A percentile compares a stretch with the other conserved stretches of the same genome.
These are phyloP conservation scores for Paecilomyces niveus DNA, from an alignment of 2,329 filamentous ascomycete genomes.

Conservation along the genomic window DNA sequence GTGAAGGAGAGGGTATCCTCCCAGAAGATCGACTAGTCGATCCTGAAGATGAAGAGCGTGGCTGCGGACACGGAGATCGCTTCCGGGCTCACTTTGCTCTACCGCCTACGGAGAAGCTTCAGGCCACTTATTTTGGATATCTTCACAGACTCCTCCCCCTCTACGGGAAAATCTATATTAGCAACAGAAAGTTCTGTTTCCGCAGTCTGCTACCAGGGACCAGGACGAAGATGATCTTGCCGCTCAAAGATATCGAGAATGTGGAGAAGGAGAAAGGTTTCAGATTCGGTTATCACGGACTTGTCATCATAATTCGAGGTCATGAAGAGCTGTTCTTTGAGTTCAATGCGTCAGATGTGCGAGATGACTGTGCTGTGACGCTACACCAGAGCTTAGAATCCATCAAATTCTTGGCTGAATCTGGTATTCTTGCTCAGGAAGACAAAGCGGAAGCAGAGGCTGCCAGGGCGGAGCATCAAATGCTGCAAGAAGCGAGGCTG, in stretches of 20 bases:
- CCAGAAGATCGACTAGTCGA: conserved; percentile 58
- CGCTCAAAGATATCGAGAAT: conserved; percentile 85
- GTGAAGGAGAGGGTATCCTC: conserved; percentile 59
- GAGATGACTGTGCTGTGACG: conserved; percentile 84
- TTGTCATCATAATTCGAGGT: conserved; percentile 87
- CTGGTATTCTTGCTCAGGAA: conserved; percentile 58
- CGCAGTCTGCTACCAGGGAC: conserved; percentile 84
- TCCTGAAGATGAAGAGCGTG: conserved; percentile 49
- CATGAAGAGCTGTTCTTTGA: conserved; percentile 97
- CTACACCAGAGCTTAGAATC: conserved; percentile 70
- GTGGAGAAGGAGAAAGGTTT: conserved; percentile 94
- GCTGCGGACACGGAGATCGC: conserved; percentile 52
- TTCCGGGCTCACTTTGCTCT: conserved; percentile 88
- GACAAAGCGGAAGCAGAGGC: conserved; percentile 64
- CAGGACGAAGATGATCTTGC: conserved; percentile 84
- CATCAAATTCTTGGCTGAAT: conserved; percentile 62
- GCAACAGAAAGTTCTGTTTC: conserved; percentile 82
- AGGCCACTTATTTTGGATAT: conserved; percentile 87
- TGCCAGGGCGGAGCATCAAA: conserved; percentile 73
- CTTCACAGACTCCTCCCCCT: conserved; percentile 83
- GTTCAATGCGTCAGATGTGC: conserved; percentile 66
- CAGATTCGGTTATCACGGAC: conserved; percentile 78
- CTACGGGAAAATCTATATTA: conserved; percentile 95
- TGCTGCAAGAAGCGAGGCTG: conserved; percentile 66
- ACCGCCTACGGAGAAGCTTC: conserved; percentile 72